Evolutionary conservation across 1,284 basidiomycete species (phyloP).

Genomic region (Leccinum huronense): DNA sequence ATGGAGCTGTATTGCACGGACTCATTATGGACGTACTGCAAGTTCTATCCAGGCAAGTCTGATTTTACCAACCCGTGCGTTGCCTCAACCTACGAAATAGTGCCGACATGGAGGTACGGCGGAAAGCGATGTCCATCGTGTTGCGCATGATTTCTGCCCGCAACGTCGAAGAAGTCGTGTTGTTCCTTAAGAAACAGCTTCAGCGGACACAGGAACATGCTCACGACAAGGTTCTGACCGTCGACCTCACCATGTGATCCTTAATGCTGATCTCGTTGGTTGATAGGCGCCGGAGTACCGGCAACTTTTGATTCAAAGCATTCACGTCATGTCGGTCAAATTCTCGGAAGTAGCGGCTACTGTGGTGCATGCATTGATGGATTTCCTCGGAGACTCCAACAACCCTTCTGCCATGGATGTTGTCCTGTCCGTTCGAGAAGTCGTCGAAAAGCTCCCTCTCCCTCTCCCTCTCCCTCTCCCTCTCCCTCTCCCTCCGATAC

Average conservation of each 20-base stretch:
- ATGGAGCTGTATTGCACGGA: slow-evolving; percentile 89
- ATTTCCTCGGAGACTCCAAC: slow-evolving; percentile 95
- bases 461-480: no score
- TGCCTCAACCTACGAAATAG: slow-evolving; percentile 39
- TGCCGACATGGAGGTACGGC: slow-evolving; percentile 95
- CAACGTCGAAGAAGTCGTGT: slow-evolving; percentile 97
- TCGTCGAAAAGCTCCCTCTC: slow-evolving; percentile 93
- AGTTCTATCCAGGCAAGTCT: slow-evolving; percentile 71
- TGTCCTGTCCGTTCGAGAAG: slow-evolving; percentile 94
- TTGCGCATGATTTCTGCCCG: slow-evolving; percentile 93
- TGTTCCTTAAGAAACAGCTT: slow-evolving; percentile 98
- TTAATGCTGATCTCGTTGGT: background rate
- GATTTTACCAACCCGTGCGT: background rate
- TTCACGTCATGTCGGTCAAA: slow-evolving; percentile 94
- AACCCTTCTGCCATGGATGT: slow-evolving; percentile 96
- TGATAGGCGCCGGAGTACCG: slow-evolving; percentile 87
- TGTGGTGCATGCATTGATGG: slow-evolving; percentile 97
- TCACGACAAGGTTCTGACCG: slow-evolving; percentile 67
- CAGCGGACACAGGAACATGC: slow-evolving; percentile 85
- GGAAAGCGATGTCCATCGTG: slow-evolving; percentile 89
- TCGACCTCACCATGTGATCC: background rate
- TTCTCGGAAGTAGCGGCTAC: slow-evolving; percentile 98
- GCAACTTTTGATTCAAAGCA: slow-evolving; percentile 95
- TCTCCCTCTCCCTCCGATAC: no score
- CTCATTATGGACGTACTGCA: slow-evolving; percentile 97